Base-by-base conservation (phyloP, 371 early-diverging fungal species). In the Phascolomyces articulosus region DNA sequence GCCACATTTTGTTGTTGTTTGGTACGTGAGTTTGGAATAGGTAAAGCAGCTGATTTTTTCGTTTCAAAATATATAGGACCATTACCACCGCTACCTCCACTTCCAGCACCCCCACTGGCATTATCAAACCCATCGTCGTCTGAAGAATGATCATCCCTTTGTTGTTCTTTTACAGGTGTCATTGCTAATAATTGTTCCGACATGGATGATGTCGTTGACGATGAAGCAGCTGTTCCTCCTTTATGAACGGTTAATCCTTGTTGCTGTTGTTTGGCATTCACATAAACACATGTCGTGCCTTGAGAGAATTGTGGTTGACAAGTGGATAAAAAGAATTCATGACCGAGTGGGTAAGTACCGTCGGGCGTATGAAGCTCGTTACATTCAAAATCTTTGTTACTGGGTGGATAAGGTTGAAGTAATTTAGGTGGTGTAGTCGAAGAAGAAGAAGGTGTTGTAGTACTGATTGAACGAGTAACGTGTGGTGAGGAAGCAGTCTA, bases 341-440 rank as follows among this genome's bases (percentile, higher is more conserved):
- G 80, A 24, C 71, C 67, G 29, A 87, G 69, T 31, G 73, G 75
- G 58, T 85, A 87, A 24, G 66, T 72, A 11, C 88, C 88, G 62
- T 87, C 88, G 20, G 85, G 81, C 18, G 85, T 82, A 48, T 77
- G 73, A 63, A 88, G 80, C 55, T 77, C 73, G 23, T 57, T 70
- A 40, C 77, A 74, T 53, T 66, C 67, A 23, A 82, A 82, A 7
- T 79, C 78, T 64, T 78, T 78, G 64, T 79, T 76, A 26, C 74
- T 75, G 1, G 80, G 77, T 38, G 83, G 83, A 65, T 66, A 74
- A 20, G 74, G 76, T 51, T 54, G 65, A 15, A 66, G 28, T 57
- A 68, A 49, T 56, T 61, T 64, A 31, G 57, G 51, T 27, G 26
- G 51, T 29, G 59, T n/a, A n/a, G n/a, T 23, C 10, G 65, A 27